These are phyloP conservation scores for Allium sativum DNA, from an alignment of 106 monocot genomes.

Conservation along the genomic window DNA sequence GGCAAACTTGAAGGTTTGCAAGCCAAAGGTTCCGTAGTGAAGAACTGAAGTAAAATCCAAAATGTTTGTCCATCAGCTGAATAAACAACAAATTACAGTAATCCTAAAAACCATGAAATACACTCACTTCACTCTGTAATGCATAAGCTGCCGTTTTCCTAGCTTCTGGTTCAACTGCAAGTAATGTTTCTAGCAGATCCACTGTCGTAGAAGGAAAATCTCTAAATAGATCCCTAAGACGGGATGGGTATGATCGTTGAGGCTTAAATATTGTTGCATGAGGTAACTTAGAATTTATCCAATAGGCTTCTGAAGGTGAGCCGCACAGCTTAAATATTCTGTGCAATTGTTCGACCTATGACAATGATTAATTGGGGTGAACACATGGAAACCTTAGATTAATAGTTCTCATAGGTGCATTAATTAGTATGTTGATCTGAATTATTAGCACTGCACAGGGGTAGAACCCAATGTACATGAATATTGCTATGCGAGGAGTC, in stretches of 20 bases:
- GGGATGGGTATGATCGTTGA: conserved; percentile 25
- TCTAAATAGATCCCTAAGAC: conserved; percentile 37
- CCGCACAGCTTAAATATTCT: conserved; percentile 16
- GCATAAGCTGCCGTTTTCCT: conserved; percentile 45
- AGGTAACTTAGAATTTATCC: conserved; percentile 42
- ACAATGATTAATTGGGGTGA: too few species aligned
- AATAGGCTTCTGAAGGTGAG: conserved; percentile 45
- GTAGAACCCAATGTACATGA: too few species aligned
- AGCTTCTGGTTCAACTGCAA: conserved; percentile 43
- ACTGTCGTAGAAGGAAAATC: conserved; percentile 39
- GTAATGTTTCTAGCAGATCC: conserved; percentile 38
- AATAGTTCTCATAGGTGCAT: too few species aligned
- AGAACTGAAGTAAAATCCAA: conserved; percentile 25
- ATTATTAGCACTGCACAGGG: too few species aligned
- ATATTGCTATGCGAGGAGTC: too few species aligned
- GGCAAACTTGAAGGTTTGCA: conserved; percentile 55
- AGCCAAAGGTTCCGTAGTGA: conserved; percentile 34
- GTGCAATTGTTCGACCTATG: conserved; percentile 60
- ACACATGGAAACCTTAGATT: too few species aligned
- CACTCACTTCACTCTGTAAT: conserved; percentile 41
- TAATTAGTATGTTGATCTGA: too few species aligned
- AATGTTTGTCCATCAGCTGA: not conserved
- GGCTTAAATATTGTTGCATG: conserved; percentile 52
- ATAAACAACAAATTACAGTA: too few species aligned
- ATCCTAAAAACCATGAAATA: too few species aligned